A percentile compares a stretch with the other conserved stretches of the same genome.
These are phyloP conservation scores for Vaccinium vitisidaea DNA, from an alignment of 148 eudicot genomes.

Conservation along the genomic window DNA sequence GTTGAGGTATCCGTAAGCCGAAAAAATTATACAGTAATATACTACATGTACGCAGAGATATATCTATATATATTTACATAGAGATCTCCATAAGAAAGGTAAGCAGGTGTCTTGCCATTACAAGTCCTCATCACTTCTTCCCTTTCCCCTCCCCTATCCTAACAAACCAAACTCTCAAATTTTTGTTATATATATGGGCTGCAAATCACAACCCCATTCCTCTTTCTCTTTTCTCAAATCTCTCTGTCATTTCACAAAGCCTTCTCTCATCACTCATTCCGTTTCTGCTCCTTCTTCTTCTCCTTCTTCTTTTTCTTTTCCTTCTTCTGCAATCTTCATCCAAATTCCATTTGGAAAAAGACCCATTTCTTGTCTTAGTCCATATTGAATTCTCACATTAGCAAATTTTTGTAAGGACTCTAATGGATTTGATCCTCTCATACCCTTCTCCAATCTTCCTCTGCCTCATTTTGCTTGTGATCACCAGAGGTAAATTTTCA, in stretches of 20 bases:
- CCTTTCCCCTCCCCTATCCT: background rate
- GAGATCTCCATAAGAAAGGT: background rate
- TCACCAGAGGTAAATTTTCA: conserved; percentile 16
- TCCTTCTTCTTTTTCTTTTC: background rate
- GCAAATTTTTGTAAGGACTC: background rate
- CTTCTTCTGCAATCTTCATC: background rate
- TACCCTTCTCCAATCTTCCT: conserved; percentile 7
- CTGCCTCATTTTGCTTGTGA: conserved; percentile 25
- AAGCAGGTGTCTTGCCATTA: background rate
- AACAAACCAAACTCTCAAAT: background rate
- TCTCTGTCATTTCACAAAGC: background rate
- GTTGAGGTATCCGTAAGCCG: too few species aligned
- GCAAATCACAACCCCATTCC: background rate
- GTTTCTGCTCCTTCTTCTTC: background rate
- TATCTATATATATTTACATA: background rate
- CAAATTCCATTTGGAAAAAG: background rate
- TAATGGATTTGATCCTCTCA: conserved; percentile 17
- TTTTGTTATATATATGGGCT: conserved; percentile 10
- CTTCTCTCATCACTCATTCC: background rate
- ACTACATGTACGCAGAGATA: background rate
- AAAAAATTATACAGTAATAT: background rate
- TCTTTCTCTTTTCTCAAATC: background rate
- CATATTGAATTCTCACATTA: background rate
- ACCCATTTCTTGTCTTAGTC: background rate
- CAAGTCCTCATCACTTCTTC: background rate